phyloP scores from a whole-genome alignment of 1,139 yeast genomes.

The Suhomyces yuchorum region DNA sequence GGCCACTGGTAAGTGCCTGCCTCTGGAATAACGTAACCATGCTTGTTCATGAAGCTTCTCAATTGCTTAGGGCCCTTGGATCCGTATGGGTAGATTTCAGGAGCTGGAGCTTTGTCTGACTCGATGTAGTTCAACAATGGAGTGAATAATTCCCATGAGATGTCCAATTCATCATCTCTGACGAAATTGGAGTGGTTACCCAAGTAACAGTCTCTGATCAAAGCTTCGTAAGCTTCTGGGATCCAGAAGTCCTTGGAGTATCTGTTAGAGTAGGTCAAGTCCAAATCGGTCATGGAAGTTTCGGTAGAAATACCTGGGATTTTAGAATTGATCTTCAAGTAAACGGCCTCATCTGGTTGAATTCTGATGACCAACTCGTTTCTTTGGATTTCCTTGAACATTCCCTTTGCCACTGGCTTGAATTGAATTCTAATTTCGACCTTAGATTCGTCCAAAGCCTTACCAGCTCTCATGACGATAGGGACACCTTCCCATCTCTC shows the following conservation, averaged over 20 bases:
- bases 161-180: constrained; percentile 95
- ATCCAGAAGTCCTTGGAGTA: constrained; percentile 85
- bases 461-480: constrained; percentile 92
- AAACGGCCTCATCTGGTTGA: constrained; percentile 94
- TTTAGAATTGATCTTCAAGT: constrained; percentile 88
- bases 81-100: constrained; percentile 79
- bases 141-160: constrained; percentile 90
- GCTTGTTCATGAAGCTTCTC: constrained; percentile 59
- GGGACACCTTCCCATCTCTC: constrained; percentile 99
- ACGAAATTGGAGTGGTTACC: constrained; percentile 98
- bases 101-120: constrained; percentile 62
- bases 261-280: constrained; percentile 79
- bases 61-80: constrained; percentile 82
- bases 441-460: constrained; percentile 87
- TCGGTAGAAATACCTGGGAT: constrained; percentile 87
- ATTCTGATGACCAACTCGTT: constrained; percentile 91
- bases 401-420: constrained; percentile 81
- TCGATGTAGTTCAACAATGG: constrained; percentile 85
- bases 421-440: constrained; percentile 95
- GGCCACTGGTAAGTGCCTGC: constrained; percentile 81
- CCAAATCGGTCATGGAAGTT: constrained; percentile 85
- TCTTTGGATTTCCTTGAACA: constrained; percentile 78
- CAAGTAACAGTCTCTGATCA: constrained; percentile 83
- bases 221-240: constrained; percentile 97
- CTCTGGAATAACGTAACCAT: constrained; percentile 68